These are phyloP conservation scores for Raddia distichophylla DNA, from an alignment of 176 grass and related monocot species.

Conservation along the genomic window DNA sequence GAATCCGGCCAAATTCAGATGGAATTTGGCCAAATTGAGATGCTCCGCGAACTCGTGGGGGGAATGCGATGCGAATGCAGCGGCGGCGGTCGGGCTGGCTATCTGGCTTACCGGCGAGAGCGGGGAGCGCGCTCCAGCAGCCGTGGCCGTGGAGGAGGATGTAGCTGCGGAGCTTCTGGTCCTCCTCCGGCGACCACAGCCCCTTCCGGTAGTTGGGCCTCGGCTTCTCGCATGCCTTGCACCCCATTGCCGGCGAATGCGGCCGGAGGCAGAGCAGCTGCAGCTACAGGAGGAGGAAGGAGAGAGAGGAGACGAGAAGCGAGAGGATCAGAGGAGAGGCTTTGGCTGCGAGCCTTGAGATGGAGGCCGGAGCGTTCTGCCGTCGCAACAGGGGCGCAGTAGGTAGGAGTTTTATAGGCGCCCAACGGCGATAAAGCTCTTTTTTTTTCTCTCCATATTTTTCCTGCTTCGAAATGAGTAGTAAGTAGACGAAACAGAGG, in stretches of 20 bases:
- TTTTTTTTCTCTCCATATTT: background rate
- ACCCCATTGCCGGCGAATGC: conserved; percentile 58
- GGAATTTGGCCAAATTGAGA: background rate
- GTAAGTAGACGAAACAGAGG: conserved; percentile 4
- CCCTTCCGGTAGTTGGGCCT: conserved; percentile 70
- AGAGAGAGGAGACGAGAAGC: too few relatives aligned
- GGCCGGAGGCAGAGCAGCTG: background rate
- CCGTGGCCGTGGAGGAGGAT: conserved; percentile 61
- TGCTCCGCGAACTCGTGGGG: too few relatives aligned
- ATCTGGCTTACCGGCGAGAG: conserved; percentile 58
- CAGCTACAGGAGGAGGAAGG: background rate
- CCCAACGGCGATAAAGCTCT: background rate
- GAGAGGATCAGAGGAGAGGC: background rate
- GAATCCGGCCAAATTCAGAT: background rate
- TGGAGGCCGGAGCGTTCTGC: conserved; percentile 30
- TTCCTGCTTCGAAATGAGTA: background rate
- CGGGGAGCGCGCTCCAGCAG: conserved; percentile 71
- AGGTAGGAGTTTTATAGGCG: conserved; percentile 54
- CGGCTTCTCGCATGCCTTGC: conserved; percentile 69
- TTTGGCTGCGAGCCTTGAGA: conserved; percentile 30
- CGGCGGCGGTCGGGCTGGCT: background rate
- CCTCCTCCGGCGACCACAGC: conserved; percentile 83
- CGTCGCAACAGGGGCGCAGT: conserved; percentile 38
- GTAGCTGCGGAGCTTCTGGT: conserved; percentile 69
- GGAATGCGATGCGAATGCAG: conserved; percentile 11